Conservation (phyloP, 148 eudicot species). For the Rhododendron henanense region DNA sequence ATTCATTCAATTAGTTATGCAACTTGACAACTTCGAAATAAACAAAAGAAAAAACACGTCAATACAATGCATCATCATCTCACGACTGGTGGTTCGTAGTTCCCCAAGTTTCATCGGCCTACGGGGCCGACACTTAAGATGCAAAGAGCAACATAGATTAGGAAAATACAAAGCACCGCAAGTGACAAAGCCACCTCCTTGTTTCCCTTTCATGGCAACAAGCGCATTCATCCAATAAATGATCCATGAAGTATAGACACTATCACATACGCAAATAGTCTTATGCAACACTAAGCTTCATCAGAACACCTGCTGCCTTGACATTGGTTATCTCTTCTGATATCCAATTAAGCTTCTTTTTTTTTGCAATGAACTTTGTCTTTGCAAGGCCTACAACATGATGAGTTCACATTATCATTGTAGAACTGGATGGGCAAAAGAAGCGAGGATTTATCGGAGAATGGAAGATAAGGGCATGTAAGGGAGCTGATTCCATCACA, state of each 20-base stretch:
- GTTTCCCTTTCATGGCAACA: neutral
- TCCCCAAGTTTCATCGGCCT: neutral
- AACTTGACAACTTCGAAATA: neutral
- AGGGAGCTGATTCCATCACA: neutral
- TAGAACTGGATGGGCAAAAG: neutral
- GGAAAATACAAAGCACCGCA: neutral
- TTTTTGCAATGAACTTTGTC: too few relatives aligned
- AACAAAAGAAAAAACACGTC: neutral
- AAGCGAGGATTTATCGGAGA: neutral
- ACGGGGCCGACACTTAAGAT: neutral
- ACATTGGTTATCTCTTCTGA: neutral
- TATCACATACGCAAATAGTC: neutral
- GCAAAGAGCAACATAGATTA: neutral
- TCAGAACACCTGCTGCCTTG: neutral
- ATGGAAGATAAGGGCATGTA: neutral
- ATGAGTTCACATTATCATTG: neutral
- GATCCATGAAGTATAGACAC: neutral
- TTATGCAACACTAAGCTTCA: neutral
- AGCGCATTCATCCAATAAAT: conserved; percentile 3
- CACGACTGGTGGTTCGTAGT: neutral
- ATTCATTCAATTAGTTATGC: neutral
- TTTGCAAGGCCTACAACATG: neutral
- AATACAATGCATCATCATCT: neutral
- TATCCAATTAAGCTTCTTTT: neutral
- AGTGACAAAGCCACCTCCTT: neutral